Evolutionary conservation across 169 alveolate species (phyloP).

Genomic region (Plasmodium chabaudi): DNA sequence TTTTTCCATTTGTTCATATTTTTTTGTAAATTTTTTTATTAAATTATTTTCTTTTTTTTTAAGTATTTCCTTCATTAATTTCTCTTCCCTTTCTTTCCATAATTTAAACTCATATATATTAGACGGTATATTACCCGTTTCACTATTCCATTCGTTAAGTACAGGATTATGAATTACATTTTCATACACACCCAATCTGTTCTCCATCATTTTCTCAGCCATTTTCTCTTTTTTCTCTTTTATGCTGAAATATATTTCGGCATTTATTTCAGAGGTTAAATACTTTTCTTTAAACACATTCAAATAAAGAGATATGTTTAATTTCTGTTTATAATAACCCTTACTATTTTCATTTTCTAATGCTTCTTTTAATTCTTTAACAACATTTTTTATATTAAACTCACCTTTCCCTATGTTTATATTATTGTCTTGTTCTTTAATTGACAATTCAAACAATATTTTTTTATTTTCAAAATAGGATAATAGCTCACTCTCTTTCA

Average conservation of each 20-base stretch:
- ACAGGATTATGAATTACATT: not conserved
- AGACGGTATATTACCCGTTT: conserved; percentile 7
- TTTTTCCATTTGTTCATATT: conserved; percentile 47
- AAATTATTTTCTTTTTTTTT: conserved; percentile 39
- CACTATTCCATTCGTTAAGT: not conserved
- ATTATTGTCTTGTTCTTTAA: conserved; percentile 8
- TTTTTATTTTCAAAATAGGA: conserved; percentile 8
- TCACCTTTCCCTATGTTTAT: conserved; percentile 59
- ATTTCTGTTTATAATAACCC: conserved; percentile 23
- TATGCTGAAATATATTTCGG: conserved; percentile 11
- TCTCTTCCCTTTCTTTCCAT: conserved; percentile 64
- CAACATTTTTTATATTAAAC: conserved; percentile 1
- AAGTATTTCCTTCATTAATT: conserved; percentile 10
- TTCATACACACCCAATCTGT: not conserved
- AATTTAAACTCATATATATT: conserved; percentile 52
- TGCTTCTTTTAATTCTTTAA: conserved; percentile 17
- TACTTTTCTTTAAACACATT: conserved; percentile 64
- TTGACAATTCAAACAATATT: conserved; percentile 5
- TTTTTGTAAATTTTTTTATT: conserved; percentile 31
- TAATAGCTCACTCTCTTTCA: conserved; percentile 8
- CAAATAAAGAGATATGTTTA: conserved; percentile 15
- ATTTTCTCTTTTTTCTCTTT: not conserved
- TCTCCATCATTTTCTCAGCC: not conserved
- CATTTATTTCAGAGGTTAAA: conserved; percentile 39
- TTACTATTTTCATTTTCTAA: not conserved